Evolutionary conservation across 2,329 filamentous ascomycete species (phyloP).

Genomic region (Massarina eburnea): DNA sequence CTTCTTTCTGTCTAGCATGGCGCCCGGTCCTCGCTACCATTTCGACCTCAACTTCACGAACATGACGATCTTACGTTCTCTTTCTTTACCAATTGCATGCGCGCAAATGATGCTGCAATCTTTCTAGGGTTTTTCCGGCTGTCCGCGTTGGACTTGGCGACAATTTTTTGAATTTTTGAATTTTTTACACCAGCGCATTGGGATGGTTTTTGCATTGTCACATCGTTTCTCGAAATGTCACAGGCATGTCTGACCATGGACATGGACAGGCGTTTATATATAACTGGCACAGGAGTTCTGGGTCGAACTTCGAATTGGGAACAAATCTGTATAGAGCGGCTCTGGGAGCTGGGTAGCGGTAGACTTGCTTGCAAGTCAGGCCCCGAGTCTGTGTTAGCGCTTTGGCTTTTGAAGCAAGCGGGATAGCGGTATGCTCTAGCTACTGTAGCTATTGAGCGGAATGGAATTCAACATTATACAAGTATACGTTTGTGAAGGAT

Average conservation of each 20-base stretch:
- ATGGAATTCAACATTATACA: neutral
- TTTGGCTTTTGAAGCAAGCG: neutral
- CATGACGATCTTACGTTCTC: neutral
- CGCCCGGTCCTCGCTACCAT: neutral
- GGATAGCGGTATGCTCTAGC: neutral
- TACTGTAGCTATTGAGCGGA: neutral
- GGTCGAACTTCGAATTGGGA: neutral
- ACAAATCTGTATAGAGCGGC: neutral
- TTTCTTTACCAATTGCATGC: neutral
- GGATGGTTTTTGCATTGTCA: neutral
- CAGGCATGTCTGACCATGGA: no score
- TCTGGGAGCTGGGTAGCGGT: neutral
- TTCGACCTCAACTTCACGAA: neutral
- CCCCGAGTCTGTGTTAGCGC: neutral
- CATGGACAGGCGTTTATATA: slow-evolving; percentile 4
- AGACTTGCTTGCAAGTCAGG: neutral
- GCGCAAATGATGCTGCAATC: slow-evolving; percentile 9
- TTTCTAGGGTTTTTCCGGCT: slow-evolving; percentile 7
- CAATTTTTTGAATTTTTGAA: no score
- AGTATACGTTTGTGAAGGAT: no score
- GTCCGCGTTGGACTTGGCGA: slow-evolving; percentile 5
- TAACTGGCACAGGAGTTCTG: neutral
- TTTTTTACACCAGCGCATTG: slow-evolving; percentile 3
- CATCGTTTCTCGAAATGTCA: neutral
- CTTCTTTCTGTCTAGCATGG: neutral